phyloP scores from a whole-genome alignment of 345 rosid genomes.

The Durio zibethinus region DNA sequence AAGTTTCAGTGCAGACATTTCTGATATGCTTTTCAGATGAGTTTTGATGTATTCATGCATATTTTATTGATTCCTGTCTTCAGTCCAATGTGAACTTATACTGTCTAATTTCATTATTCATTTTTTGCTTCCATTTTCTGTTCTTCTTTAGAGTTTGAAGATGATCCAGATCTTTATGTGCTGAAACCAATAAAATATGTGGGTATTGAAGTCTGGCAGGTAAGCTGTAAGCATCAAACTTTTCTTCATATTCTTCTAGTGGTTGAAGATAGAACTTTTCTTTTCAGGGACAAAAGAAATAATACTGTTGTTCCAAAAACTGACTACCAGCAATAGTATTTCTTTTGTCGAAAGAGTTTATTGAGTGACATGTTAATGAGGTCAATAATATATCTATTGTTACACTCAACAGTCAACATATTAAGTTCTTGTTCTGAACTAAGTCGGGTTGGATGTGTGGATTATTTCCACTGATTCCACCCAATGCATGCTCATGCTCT shows the following conservation, averaged over 20 bases:
- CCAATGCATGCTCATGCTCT: neutral
- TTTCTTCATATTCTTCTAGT: neutral
- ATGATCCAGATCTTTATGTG: conserved; percentile 94
- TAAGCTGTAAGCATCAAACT: conserved; percentile 38
- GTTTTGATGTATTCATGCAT: neutral
- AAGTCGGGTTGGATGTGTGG: neutral
- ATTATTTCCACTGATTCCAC: neutral
- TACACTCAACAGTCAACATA: neutral
- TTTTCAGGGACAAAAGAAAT: conserved; percentile 2
- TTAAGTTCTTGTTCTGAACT: neutral
- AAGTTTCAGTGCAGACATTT: neutral
- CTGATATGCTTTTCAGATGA: neutral
- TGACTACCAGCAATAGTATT: neutral
- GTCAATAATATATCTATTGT: neutral
- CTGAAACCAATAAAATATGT: conserved; percentile 76
- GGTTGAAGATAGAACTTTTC: neutral
- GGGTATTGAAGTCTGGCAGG: conserved; percentile 99
- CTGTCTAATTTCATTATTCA: neutral
- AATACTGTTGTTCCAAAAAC: neutral
- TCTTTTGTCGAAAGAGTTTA: neutral
- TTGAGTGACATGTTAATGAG: neutral
- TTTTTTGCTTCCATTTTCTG: conserved; percentile 9
- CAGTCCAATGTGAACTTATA: neutral
- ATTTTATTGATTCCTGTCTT: neutral
- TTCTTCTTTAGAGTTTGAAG: conserved; percentile 74